Conservation (phyloP, 2,329 filamentous ascomycete genomes). For the Fusarium sterilihyphosum region DNA sequence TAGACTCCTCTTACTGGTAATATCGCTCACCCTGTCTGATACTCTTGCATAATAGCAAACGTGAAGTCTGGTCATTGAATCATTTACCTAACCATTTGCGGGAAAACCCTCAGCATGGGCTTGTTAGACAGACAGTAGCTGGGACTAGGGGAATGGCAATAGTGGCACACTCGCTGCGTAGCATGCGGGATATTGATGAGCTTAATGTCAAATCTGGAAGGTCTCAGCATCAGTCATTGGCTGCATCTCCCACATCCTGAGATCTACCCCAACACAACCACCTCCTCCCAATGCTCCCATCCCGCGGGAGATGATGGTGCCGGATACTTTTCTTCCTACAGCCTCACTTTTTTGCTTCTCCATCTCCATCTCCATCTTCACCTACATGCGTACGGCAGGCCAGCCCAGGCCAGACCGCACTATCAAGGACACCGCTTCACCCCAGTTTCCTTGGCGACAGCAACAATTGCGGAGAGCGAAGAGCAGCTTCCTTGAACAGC, state of each 20-base stretch:
- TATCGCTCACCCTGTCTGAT: constrained; percentile 26
- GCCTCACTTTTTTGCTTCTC: constrained; percentile 9
- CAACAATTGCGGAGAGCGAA: constrained; percentile 25
- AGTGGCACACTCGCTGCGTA: constrained; percentile 12
- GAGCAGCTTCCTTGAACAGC: background rate
- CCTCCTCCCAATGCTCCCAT: constrained; percentile 1
- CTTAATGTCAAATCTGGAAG: constrained; percentile 32
- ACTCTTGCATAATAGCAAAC: background rate
- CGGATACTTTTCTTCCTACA: constrained; percentile 1
- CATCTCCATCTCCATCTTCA: background rate
- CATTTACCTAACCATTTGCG: background rate
- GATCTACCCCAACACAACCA: constrained; percentile 7
- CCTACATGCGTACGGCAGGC: background rate
- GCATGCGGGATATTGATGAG: constrained; percentile 27
- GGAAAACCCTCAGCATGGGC: constrained; percentile 1
- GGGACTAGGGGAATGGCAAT: background rate
- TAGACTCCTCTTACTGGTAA: constrained; percentile 17
- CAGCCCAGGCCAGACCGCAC: background rate
- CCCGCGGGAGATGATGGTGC: background rate
- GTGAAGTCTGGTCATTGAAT: background rate
- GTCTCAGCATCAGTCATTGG: constrained; percentile 22
- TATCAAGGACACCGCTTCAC: constrained; percentile 11
- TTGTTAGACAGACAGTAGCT: background rate
- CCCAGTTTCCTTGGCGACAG: constrained; percentile 28
- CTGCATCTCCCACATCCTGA: constrained; percentile 5